phyloP scores from a whole-genome alignment of 2,329 filamentous ascomycete species.

The Thermochaetoides dissita region DNA sequence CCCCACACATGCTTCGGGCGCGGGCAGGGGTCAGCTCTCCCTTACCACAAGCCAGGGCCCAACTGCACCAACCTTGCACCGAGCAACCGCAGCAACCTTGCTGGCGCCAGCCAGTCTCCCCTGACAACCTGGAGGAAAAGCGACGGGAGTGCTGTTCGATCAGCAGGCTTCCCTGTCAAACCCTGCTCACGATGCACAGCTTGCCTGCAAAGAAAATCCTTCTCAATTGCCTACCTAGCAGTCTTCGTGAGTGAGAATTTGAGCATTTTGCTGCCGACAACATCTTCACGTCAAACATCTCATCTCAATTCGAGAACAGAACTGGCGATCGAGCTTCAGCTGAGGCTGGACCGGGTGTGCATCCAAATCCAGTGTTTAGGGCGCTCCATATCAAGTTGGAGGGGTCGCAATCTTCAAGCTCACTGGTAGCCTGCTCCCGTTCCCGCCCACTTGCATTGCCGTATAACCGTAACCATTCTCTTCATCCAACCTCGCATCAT shows the following conservation, averaged over 20 bases:
- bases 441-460: no score
- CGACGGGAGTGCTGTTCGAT: constrained; percentile 9
- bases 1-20: no score
- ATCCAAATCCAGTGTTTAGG: no score
- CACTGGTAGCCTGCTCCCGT: no score
- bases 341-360: no score
- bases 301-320: not conserved
- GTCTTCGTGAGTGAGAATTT: constrained; percentile 1
- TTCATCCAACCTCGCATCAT: no score
- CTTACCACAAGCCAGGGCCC: constrained; percentile 7
- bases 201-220: constrained; percentile 14
- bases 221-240: constrained; percentile 11
- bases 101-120: constrained; percentile 13
- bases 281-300: not conserved
- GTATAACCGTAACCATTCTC: no score
- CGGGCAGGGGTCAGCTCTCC: not conserved
- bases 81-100: constrained; percentile 12
- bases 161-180: constrained; percentile 16
- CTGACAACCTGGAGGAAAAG: constrained; percentile 17
- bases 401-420: no score
- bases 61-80: constrained; percentile 9
- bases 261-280: constrained; percentile 1
- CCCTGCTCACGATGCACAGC: constrained; percentile 5
- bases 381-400: no score
- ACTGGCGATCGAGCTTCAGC: no score